Evolutionary conservation across 1,284 basidiomycete species (phyloP).

Genomic region (Chiua sp.): DNA sequence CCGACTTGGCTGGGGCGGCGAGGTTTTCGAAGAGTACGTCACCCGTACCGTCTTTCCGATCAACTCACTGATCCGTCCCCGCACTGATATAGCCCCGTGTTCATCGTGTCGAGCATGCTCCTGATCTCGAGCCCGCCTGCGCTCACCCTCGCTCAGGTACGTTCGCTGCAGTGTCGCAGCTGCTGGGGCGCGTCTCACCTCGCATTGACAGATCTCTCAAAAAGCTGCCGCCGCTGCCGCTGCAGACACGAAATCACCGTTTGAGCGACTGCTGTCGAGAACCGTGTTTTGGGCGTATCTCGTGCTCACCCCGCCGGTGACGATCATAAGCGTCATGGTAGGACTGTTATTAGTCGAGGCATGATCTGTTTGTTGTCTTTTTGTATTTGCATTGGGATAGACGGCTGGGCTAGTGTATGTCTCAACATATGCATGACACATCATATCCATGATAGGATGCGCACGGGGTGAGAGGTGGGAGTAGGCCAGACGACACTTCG

Average conservation of each 20-base stretch:
- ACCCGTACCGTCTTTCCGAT: slow-evolving; percentile 12
- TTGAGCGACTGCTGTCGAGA: slow-evolving; percentile 86
- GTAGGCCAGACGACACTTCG: no score
- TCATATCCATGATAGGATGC: neutral
- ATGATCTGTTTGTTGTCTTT: slow-evolving; percentile 5
- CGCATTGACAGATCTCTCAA: slow-evolving; percentile 25
- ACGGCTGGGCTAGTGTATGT: neutral
- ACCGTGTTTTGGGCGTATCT: slow-evolving; percentile 88
- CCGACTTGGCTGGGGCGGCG: slow-evolving; percentile 40
- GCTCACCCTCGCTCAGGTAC: slow-evolving; percentile 78
- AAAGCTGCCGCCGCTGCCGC: neutral
- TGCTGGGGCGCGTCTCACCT: no score
- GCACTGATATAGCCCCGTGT: slow-evolving; percentile 66
- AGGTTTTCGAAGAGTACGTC: slow-evolving; percentile 74
- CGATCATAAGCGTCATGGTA: slow-evolving; percentile 76
- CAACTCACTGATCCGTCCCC: slow-evolving; percentile 6
- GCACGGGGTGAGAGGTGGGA: neutral
- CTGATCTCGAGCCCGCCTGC: slow-evolving; percentile 84
- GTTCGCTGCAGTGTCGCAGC: neutral
- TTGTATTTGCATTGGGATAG: neutral
- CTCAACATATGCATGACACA: neutral
- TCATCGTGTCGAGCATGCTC: slow-evolving; percentile 81
- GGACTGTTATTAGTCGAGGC: slow-evolving; percentile 66
- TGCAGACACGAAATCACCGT: slow-evolving; percentile 37
- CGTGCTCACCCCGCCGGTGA: slow-evolving; percentile 82